Evolutionary conservation across 352 stramenopile species (phyloP).

Genomic region (Pythium oligandrum): DNA sequence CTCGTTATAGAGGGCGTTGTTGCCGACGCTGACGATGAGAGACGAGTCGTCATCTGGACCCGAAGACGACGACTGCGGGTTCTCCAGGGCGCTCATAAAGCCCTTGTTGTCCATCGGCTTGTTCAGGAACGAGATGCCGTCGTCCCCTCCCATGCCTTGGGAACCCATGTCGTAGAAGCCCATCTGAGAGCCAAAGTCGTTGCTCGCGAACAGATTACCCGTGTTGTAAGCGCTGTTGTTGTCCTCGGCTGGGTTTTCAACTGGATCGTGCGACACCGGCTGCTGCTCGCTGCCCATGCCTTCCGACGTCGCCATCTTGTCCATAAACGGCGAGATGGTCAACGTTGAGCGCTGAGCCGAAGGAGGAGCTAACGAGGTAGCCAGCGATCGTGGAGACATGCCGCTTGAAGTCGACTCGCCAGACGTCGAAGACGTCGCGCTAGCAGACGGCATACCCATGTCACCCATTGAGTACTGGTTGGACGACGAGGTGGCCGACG

Average conservation of each 20-base stretch:
- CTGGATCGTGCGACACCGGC: constrained; percentile 6
- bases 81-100: background rate
- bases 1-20: constrained; percentile 53
- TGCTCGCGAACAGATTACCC: constrained; percentile 70
- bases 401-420: too few relatives aligned
- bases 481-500: background rate
- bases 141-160: constrained; percentile 13
- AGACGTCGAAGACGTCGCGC: background rate
- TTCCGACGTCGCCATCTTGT: constrained; percentile 40
- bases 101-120: constrained; percentile 16
- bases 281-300: constrained; percentile 23
- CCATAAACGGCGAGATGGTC: constrained; percentile 73
- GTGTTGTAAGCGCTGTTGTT: constrained; percentile 2
- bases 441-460: background rate
- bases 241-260: constrained; percentile 1
- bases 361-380: constrained; percentile 6
- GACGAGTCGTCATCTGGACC: constrained; percentile 7
- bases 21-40: constrained; percentile 35
- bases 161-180: constrained; percentile 29
- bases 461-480: constrained; percentile 5
- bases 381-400: background rate
- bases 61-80: constrained; percentile 6
- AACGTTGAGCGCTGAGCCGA: constrained; percentile 41
- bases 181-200: constrained; percentile 69
- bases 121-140: constrained; percentile 19